These are phyloP conservation scores for Pythium pyrilobum DNA, from an alignment of 352 stramenopile species.

Conservation along the genomic window DNA sequence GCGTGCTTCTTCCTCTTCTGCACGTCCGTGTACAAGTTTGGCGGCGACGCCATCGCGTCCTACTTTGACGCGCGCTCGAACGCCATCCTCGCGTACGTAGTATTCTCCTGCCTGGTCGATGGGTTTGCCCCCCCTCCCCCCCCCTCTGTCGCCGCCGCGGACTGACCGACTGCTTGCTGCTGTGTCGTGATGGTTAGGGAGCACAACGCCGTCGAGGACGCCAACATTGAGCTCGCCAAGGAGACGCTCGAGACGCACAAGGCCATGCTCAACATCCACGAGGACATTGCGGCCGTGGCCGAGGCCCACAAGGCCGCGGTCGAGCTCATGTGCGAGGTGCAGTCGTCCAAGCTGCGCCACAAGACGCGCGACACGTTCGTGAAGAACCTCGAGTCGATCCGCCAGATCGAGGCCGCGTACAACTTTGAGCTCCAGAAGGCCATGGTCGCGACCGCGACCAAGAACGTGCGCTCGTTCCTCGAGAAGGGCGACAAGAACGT, in stretches of 20 bases:
- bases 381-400: conserved; percentile 85
- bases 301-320: conserved; percentile 81
- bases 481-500: conserved; percentile 81
- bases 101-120: neutral
- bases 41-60: conserved; percentile 72
- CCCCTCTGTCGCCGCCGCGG: no score
- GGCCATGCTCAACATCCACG: conserved; percentile 79
- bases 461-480: conserved; percentile 65
- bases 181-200: no score
- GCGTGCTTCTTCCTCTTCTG: conserved; percentile 85
- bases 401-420: conserved; percentile 75
- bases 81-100: conserved; percentile 64
- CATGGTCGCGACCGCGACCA: conserved; percentile 70
- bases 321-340: conserved; percentile 78
- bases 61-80: conserved; percentile 78
- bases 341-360: conserved; percentile 82
- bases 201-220: conserved; percentile 82
- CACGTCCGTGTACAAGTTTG: conserved; percentile 84
- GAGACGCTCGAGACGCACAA: conserved; percentile 80
- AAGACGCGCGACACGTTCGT: conserved; percentile 86
- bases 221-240: conserved; percentile 78
- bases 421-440: conserved; percentile 80
- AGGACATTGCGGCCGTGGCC: conserved; percentile 73
- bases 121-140: no score
- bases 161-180: no score